These are phyloP conservation scores for Farysia itapuensis DNA, from an alignment of 1,284 basidiomycete genomes.

Conservation along the genomic window DNA sequence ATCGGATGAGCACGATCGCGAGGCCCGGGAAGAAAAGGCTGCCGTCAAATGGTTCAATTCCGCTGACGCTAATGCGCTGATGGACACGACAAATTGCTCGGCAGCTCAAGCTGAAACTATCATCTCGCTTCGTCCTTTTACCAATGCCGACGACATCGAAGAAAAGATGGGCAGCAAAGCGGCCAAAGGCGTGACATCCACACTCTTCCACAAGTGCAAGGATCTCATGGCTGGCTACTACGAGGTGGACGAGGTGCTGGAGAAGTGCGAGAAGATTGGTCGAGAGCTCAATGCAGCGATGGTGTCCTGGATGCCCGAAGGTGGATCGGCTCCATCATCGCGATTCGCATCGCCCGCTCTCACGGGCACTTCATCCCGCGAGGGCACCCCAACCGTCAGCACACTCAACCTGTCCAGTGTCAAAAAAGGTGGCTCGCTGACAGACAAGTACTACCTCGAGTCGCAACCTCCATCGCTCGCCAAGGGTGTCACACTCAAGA, in stretches of 20 bases:
- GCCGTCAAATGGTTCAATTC: conserved; percentile 78
- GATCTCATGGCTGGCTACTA: conserved; percentile 84
- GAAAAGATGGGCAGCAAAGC: conserved; percentile 71
- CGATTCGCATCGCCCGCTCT: conserved; percentile 25
- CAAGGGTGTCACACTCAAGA: conserved; percentile 78
- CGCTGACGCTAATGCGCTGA: conserved; percentile 72
- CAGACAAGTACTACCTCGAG: conserved; percentile 65
- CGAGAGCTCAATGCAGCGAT: conserved; percentile 68
- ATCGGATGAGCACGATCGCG: conserved; percentile 34
- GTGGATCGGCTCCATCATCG: conserved; percentile 44
- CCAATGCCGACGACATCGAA: conserved; percentile 69
- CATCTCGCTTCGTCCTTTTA: conserved; percentile 78
- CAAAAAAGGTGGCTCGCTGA: conserved; percentile 26
- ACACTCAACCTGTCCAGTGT: conserved; percentile 41
- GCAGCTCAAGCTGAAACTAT: conserved; percentile 79
- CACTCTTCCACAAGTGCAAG: conserved; percentile 86
- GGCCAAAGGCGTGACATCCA: conserved; percentile 86
- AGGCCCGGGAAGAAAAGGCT: conserved; percentile 38
- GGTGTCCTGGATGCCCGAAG: conserved; percentile 69
- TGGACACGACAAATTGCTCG: conserved; percentile 86
- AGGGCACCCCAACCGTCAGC: conserved; percentile 23
- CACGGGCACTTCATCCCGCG: conserved; percentile 14
- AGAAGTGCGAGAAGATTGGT: conserved; percentile 84
- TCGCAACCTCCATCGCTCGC: conserved; percentile 75
- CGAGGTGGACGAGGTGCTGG: conserved; percentile 84